These are phyloP conservation scores for Corrigiola litoralis DNA, from an alignment of 179 eudicot genomes.

Conservation along the genomic window DNA sequence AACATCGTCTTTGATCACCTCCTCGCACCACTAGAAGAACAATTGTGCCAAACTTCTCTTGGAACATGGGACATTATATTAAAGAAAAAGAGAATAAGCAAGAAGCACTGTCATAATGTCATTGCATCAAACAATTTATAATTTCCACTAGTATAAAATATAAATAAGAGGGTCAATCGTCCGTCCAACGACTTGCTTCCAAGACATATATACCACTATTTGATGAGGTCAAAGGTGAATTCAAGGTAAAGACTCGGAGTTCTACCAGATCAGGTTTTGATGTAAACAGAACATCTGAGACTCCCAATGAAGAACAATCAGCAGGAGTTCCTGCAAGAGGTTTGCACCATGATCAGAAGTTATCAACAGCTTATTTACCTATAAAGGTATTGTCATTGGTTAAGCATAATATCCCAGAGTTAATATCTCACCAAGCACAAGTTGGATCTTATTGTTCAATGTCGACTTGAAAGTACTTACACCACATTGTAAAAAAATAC, in stretches of 20 bases:
- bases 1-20: too few species aligned
- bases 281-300: conserved; percentile 69
- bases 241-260: not conserved
- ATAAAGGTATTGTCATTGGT: not conserved
- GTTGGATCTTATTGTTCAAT: too few species aligned
- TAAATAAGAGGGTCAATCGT: not conserved
- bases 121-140: not conserved
- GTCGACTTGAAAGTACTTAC: too few species aligned
- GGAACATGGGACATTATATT: too few species aligned
- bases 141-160: not conserved
- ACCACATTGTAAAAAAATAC: too few species aligned
- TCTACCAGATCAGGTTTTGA: conserved; percentile 72
- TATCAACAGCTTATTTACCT: not conserved
- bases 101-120: too few species aligned
- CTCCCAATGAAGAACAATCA: conserved; percentile 85
- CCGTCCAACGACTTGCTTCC: not conserved
- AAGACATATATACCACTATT: not conserved
- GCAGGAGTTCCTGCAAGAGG: conserved; percentile 82
- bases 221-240: not conserved
- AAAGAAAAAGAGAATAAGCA: too few species aligned
- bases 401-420: not conserved
- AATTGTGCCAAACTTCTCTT: too few species aligned
- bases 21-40: too few species aligned
- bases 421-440: not conserved
- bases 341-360: conserved; percentile 4